Evolutionary conservation across 2,329 filamentous ascomycete genomes (phyloP), one percentile per base, ranked within the genome.

Genomic region (Biscogniauxia sp.): DNA sequence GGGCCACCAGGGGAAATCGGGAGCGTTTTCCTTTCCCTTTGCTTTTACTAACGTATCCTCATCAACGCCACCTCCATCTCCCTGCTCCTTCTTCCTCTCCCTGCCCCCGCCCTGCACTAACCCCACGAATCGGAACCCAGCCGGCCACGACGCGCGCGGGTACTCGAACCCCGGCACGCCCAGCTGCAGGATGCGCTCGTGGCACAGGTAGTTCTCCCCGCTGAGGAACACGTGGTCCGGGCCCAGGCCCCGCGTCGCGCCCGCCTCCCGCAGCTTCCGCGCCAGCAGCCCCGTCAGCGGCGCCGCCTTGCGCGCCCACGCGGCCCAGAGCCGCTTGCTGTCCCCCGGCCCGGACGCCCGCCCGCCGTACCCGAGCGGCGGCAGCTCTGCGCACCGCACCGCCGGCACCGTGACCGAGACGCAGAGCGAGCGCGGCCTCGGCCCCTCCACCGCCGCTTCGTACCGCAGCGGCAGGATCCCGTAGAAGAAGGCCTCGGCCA

Each of bases 111-210:
- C 68, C 58, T 71, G 76, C 2, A 76, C 70, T 3, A 76, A 68
- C 2, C 76, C 76, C 2, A 73, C 68, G 57, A 78, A 73, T 51
- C 62, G 66, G 62, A 78, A 77, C 1, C 70, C 66, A 1, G 55
- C 5, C 1, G 76, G 76, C 68, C 72, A 76, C 69, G 77, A 75
- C 54, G 67, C 68, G 52, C 75, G 73, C 11, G 75, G 75, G 49
- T 75, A 76, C 63, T 77, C 75, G 58, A 77, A 73, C 6, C 70
- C 69, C 3, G 74, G 74, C 7, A 77, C 69, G 15, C 76, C 76
- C 17, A 77, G 65, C 63, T 77, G 76, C 52, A 75, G 63, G 56
- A 78, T 74, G 2, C 64, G 64, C 20, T 71, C 66, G 57, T 77
- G 75, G 56, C 70, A 71, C 8, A 61, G 66, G 61, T 77, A 78